Evolutionary conservation across 2,329 filamentous ascomycete genomes (phyloP).

Genomic region (Aspergillus tubingensis): DNA sequence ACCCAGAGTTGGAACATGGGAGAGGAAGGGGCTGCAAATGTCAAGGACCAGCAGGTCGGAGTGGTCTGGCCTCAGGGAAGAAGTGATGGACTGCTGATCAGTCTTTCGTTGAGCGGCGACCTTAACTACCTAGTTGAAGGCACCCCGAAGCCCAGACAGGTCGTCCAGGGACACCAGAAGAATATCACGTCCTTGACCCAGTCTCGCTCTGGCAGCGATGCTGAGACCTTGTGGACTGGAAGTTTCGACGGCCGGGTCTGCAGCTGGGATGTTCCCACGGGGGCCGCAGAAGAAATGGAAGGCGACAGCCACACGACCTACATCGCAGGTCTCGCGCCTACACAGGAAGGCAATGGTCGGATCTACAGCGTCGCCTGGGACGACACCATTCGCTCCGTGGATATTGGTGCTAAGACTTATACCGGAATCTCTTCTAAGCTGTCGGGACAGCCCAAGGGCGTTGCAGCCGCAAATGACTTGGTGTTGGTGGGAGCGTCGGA

Average conservation of each 20-base stretch:
- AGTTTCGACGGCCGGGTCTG: constrained; percentile 89
- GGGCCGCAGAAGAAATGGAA: constrained; percentile 69
- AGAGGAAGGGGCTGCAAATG: constrained; percentile 67
- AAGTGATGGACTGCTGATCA: constrained; percentile 84
- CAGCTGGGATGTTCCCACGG: constrained; percentile 75
- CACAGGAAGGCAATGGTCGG: constrained; percentile 53
- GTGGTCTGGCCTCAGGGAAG: constrained; percentile 85
- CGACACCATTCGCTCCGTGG: constrained; percentile 79
- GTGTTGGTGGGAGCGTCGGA: constrained; percentile 63
- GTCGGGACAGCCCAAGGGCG: constrained; percentile 76
- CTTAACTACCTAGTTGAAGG: constrained; percentile 84
- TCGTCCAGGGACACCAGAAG: constrained; percentile 88
- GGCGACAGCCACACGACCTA: constrained; percentile 85
- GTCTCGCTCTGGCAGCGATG: constrained; percentile 49
- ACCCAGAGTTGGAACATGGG: constrained; percentile 85
- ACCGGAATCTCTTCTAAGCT: constrained; percentile 68
- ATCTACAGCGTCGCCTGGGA: constrained; percentile 94
- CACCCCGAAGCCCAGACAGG: constrained; percentile 65
- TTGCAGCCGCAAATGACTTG: constrained; percentile 56
- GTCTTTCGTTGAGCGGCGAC: constrained; percentile 82
- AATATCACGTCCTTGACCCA: constrained; percentile 76
- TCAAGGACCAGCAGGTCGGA: constrained; percentile 88
- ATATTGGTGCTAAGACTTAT: constrained; percentile 74
- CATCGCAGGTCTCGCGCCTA: constrained; percentile 71
- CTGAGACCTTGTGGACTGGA: constrained; percentile 76